phyloP scores from a whole-genome alignment of 2,329 filamentous ascomycete species.

The Leptosphaerulina australis region DNA sequence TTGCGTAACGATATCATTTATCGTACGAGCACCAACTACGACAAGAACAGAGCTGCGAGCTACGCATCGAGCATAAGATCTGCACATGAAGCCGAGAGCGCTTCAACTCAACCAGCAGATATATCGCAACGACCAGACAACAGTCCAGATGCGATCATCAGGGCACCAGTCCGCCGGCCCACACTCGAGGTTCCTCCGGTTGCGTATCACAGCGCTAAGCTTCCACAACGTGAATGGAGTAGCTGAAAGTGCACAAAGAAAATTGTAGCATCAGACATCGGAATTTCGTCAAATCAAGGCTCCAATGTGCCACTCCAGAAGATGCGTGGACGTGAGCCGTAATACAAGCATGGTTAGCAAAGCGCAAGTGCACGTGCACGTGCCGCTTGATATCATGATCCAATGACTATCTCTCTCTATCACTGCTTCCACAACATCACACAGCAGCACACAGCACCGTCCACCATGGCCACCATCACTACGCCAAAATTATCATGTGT shows the following conservation, averaged over 20 bases:
- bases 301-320: background rate
- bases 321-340: background rate
- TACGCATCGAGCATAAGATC: slow-evolving; percentile 46
- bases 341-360: background rate
- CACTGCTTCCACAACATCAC: background rate
- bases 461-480: background rate
- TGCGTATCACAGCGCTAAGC: slow-evolving; percentile 18
- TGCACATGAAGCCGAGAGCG: slow-evolving; percentile 28
- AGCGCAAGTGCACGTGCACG: slow-evolving; percentile 5
- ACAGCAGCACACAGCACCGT: background rate
- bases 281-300: background rate
- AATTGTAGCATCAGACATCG: background rate
- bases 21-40: slow-evolving; percentile 52
- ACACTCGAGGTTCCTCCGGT: slow-evolving; percentile 32
- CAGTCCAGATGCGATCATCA: slow-evolving; percentile 14
- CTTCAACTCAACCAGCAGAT: slow-evolving; percentile 20
- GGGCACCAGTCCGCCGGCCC: slow-evolving; percentile 19
- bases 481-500: slow-evolving; percentile 4
- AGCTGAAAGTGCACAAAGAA: background rate
- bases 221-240: background rate
- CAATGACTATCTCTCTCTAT: background rate
- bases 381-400: background rate
- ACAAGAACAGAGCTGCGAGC: slow-evolving; percentile 48
- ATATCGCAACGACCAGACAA: slow-evolving; percentile 19
- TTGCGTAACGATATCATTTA: slow-evolving; percentile 52